A percentile compares a stretch with the other conserved stretches of the same genome.
These are phyloP conservation scores for Cladobotryum mycophilum DNA, from an alignment of 2,329 filamentous ascomycete species.

Conservation along the genomic window DNA sequence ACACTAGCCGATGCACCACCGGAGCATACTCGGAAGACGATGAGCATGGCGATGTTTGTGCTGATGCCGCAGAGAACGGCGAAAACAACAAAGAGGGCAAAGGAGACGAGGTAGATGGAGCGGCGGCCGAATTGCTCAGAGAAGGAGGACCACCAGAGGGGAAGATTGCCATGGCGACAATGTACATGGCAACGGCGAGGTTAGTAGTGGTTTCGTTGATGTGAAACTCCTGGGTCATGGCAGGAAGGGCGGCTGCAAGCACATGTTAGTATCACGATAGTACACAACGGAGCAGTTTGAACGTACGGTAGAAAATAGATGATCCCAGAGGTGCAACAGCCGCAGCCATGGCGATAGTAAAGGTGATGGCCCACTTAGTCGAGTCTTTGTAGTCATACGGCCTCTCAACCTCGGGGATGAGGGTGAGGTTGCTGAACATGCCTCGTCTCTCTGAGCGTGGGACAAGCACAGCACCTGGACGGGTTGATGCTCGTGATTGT, in stretches of 20 bases:
- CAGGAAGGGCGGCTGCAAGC: slow-evolving; percentile 57
- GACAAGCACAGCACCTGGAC: slow-evolving; percentile 32
- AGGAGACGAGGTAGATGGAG: slow-evolving; percentile 72
- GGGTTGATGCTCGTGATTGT: slow-evolving; percentile 32
- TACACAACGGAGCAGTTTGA: slow-evolving; percentile 6
- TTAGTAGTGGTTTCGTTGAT: slow-evolving; percentile 63
- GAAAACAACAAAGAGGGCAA: slow-evolving; percentile 65
- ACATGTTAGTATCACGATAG: background rate
- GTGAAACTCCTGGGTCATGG: slow-evolving; percentile 57
- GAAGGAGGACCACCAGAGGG: slow-evolving; percentile 81
- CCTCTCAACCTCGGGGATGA: slow-evolving; percentile 73
- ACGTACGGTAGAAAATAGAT: slow-evolving; percentile 73
- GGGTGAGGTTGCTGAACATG: slow-evolving; percentile 60
- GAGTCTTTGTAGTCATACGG: slow-evolving; percentile 65
- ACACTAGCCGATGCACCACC: slow-evolving; percentile 76
- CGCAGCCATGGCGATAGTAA: slow-evolving; percentile 69
- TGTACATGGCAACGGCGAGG: slow-evolving; percentile 70
- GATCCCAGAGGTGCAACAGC: slow-evolving; percentile 78
- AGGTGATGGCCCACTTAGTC: slow-evolving; percentile 81
- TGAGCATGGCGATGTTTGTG: slow-evolving; percentile 66
- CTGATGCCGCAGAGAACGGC: slow-evolving; percentile 63
- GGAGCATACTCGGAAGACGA: slow-evolving; percentile 66
- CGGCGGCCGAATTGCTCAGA: slow-evolving; percentile 67
- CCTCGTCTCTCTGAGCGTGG: slow-evolving; percentile 55
- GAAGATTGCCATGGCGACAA: slow-evolving; percentile 78